Base-by-base conservation (phyloP, 495 filamentous ascomycete species). In the Arthonia radiata region DNA sequence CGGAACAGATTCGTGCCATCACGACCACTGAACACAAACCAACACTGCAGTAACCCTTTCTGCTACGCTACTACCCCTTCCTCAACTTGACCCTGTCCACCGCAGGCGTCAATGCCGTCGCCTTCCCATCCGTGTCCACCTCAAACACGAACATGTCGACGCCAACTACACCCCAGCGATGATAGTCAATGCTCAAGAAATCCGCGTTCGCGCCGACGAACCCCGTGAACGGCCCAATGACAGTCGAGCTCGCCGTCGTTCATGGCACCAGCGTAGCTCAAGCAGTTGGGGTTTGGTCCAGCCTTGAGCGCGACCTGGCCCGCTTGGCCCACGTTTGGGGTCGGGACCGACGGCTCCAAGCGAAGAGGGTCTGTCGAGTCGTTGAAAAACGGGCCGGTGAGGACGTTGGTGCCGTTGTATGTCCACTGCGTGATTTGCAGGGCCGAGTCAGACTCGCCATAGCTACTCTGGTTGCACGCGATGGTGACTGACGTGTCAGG, bases 91-190 rank as follows among this genome's bases (percentile, higher is more conserved):
- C 34, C 29, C 40, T 32, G 21, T 31, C 35, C 3, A 27, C 37
- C 11, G 40, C 32, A 17, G 43, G 31, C 17, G 28, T 46, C 17
- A 48, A 39, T 2, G 36, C 36, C 28, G 28, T 32, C 27, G 52
- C 54, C 26, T 38, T 48, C 8, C 52, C 56, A 8, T 40, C 31
- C 3, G 7, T 24, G 26, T 47, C 47, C 8, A 61, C n/a, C 5
- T 40, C 39, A 31, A 66, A 64, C 5, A 58, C 37, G 32, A 66
- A 58, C 44, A 56, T 46, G 31, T 64, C 61, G 12, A 65, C 33
- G 24, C 48, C 44, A 29, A 40, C 42, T 10, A 46, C 43, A 12
- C 47, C 49, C 28, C 51, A 60, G 26, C 46, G 42, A 0, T 44
- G 41, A 18, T 38, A 37, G 33, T 59, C 63, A 24, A 64, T 42